A percentile compares a stretch with the other conserved stretches of the same genome.
Conservation (phyloP, 306 rosid species). For the Cicer pinnatifidum region DNA sequence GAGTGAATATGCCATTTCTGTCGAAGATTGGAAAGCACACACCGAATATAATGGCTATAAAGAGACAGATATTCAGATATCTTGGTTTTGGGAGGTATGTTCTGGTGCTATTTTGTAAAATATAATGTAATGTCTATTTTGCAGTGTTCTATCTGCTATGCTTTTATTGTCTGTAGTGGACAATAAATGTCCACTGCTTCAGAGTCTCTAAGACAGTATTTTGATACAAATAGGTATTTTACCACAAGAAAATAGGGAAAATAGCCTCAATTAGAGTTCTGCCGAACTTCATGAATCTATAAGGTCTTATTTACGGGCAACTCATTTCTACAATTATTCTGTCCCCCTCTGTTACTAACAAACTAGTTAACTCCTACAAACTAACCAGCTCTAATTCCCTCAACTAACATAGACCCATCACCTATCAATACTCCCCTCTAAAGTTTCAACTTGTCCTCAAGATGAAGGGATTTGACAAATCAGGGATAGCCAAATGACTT, state of each 20-base stretch:
- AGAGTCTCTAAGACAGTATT: conserved; percentile 2
- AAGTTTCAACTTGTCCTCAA: background rate
- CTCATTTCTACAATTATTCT: background rate
- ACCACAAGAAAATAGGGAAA: conserved; percentile 2
- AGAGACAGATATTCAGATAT: conserved; percentile 83
- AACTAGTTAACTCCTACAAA: background rate
- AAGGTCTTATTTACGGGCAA: background rate
- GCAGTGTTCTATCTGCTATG: background rate
- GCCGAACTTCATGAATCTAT: background rate
- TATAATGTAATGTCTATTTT: background rate
- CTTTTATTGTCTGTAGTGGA: background rate
- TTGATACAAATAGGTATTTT: background rate
- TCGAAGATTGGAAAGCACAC: conserved; percentile 93
- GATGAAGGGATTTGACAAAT: background rate
- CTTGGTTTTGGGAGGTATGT: conserved; percentile 98
- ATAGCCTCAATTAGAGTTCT: background rate
- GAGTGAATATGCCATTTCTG: conserved; percentile 66
- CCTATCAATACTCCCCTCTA: conserved; percentile 1
- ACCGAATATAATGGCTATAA: conserved; percentile 83
- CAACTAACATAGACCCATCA: background rate
- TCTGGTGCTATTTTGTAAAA: conserved; percentile 32
- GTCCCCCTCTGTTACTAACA: background rate
- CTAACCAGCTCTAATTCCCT: background rate
- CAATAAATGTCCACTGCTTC: conserved; percentile 11
- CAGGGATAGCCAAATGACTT: background rate